phyloP scores from a whole-genome alignment of 139 green algal species.

The Closterium sp. region DNA sequence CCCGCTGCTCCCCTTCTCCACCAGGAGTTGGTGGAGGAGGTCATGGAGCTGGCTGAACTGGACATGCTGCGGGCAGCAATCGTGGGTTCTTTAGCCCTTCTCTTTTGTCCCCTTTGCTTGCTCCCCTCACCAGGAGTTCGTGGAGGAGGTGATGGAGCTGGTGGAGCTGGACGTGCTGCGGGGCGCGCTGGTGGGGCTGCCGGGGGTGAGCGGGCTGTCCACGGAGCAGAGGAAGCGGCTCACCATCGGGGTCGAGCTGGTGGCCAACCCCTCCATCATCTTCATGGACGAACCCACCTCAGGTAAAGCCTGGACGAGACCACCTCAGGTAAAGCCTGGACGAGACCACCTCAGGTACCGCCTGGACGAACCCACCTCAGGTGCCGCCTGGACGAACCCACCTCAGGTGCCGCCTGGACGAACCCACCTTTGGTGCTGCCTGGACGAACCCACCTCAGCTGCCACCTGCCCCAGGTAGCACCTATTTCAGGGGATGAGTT shows the following conservation, averaged over 20 bases:
- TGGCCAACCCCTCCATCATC: slow-evolving; percentile 65
- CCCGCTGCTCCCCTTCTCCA: no score
- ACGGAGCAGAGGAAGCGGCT: slow-evolving; percentile 86
- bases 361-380: no score
- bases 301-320: neutral
- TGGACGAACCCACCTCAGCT: slow-evolving; percentile 51
- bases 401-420: no score
- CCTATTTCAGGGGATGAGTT: neutral
- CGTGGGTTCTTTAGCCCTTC: no score
- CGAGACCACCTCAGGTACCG: no score
- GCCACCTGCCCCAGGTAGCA: no score
- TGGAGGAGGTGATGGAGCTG: slow-evolving; percentile 68
- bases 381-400: no score
- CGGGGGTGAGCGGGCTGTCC: slow-evolving; percentile 5
- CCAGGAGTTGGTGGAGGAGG: no score
- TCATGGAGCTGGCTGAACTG: no score
- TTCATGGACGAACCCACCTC: slow-evolving; percentile 56
- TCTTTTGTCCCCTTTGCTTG: neutral
- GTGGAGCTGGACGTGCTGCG: slow-evolving; percentile 63
- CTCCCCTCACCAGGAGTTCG: slow-evolving; percentile 46
- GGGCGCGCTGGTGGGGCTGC: slow-evolving; percentile 57
- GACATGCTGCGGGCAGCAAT: no score
- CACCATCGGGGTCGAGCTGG: slow-evolving; percentile 88
- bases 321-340: no score
- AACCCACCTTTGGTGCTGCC: slow-evolving; percentile 6